A percentile compares a stretch with the other conserved stretches of the same genome.
These are phyloP conservation scores for Epichloe scottii DNA, from an alignment of 2,329 filamentous ascomycete species.

Conservation along the genomic window DNA sequence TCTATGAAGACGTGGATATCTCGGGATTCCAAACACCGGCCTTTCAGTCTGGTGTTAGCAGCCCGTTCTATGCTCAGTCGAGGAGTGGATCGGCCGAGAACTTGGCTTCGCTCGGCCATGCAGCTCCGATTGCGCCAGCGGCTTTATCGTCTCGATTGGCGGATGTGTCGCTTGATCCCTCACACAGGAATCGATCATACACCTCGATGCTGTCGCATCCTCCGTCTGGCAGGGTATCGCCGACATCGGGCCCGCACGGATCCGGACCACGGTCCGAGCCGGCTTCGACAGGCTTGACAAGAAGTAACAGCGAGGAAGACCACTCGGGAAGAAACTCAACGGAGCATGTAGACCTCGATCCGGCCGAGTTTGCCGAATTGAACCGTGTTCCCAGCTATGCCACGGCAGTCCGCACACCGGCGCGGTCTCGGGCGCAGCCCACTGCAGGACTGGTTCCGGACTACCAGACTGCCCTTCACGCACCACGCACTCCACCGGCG, in stretches of 20 bases:
- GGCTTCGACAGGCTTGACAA: slow-evolving; percentile 35
- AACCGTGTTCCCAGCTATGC: slow-evolving; percentile 67
- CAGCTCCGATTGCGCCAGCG: slow-evolving; percentile 29
- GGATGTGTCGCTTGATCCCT: slow-evolving; percentile 45
- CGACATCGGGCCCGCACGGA: slow-evolving; percentile 26
- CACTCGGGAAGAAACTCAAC: slow-evolving; percentile 41
- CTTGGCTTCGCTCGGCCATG: slow-evolving; percentile 38
- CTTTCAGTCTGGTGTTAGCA: slow-evolving; percentile 60
- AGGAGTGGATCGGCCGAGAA: slow-evolving; percentile 74
- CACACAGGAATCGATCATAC: slow-evolving; percentile 33
- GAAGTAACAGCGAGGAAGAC: slow-evolving; percentile 40
- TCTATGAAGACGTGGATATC: slow-evolving; percentile 79
- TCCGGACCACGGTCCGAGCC: slow-evolving; percentile 27
- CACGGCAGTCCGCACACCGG: slow-evolving; percentile 56
- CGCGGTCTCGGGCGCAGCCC: slow-evolving; percentile 37
- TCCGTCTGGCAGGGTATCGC: slow-evolving; percentile 30
- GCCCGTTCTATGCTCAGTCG: slow-evolving; percentile 61
- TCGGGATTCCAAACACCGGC: slow-evolving; percentile 71
- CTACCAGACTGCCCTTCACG: slow-evolving; percentile 49
- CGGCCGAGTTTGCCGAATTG: slow-evolving; percentile 50
- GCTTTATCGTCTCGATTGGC: slow-evolving; percentile 55
- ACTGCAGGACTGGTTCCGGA: slow-evolving; percentile 46
- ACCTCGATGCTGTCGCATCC: slow-evolving; percentile 30
- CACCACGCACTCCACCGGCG: slow-evolving; percentile 34
- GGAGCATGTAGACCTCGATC: slow-evolving; percentile 43